Conservation (phyloP, 2,329 filamentous ascomycete species). For the Fusarium goolgardi region DNA sequence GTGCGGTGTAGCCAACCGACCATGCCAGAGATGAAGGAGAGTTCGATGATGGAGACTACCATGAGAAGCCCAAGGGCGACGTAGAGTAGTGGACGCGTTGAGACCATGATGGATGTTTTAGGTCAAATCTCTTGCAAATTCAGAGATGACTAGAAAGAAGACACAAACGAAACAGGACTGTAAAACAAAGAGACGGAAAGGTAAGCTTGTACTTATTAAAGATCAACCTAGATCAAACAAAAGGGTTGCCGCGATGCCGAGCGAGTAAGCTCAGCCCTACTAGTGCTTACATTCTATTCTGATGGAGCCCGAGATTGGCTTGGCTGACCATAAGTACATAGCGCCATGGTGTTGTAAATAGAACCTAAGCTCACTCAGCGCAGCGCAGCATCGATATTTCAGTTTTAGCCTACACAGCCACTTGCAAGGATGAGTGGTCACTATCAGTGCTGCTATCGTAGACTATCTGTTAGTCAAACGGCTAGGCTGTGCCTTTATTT, state of each 20-base stretch:
- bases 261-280: constrained; percentile 18
- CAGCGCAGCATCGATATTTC: not conserved
- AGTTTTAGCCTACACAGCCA: constrained; percentile 11
- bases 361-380: not conserved
- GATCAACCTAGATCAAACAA: not conserved
- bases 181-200: not conserved
- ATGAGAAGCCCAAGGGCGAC: constrained; percentile 44
- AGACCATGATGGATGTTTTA: not conserved
- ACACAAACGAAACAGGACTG: not conserved
- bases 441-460: not conserved
- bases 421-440: constrained; percentile 1
- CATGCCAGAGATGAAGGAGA: constrained; percentile 46
- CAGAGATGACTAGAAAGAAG: not conserved
- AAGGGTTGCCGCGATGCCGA: constrained; percentile 13
- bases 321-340: not conserved
- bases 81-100: constrained; percentile 32
- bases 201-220: not conserved
- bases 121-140: not conserved
- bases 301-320: constrained; percentile 6
- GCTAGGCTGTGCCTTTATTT: constrained; percentile 1
- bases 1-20: constrained; percentile 46
- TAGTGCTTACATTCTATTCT: constrained; percentile 23
- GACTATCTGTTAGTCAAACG: not conserved
- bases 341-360: constrained; percentile 8
- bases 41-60: constrained; percentile 45